Evolutionary conservation across 2,329 filamentous ascomycete species (phyloP).

Genomic region (Falciphora oryzae): DNA sequence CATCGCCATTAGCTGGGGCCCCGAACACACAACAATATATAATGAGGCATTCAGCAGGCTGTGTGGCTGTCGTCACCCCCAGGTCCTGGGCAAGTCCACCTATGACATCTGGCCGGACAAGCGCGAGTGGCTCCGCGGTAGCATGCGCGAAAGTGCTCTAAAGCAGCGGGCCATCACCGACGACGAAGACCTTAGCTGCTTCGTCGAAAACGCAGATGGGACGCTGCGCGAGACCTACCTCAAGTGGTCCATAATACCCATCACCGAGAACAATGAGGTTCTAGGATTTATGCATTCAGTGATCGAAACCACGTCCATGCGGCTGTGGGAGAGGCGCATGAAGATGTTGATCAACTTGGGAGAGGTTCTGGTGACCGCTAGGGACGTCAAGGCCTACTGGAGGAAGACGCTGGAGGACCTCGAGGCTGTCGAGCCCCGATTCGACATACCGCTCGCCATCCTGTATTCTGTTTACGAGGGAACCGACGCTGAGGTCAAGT

Average conservation of each 20-base stretch:
- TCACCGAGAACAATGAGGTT: slow-evolving; percentile 34
- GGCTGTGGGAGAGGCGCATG: slow-evolving; percentile 43
- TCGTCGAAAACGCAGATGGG: slow-evolving; percentile 35
- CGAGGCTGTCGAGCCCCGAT: slow-evolving; percentile 34
- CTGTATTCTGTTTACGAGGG: slow-evolving; percentile 44
- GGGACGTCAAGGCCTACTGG: slow-evolving; percentile 44
- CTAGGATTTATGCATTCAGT: slow-evolving; percentile 43
- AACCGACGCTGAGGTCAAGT: slow-evolving; percentile 19
- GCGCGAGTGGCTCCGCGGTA: slow-evolving; percentile 29
- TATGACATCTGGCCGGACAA: slow-evolving; percentile 54
- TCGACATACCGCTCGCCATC: slow-evolving; percentile 46
- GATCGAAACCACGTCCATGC: slow-evolving; percentile 39
- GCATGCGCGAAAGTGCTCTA: slow-evolving; percentile 29
- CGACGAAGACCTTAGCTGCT: slow-evolving; percentile 41
- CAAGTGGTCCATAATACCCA: slow-evolving; percentile 42
- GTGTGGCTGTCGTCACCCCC: slow-evolving; percentile 58
- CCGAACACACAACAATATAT: slow-evolving; percentile 58
- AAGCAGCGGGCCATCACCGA: slow-evolving; percentile 26
- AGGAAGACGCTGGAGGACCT: slow-evolving; percentile 37
- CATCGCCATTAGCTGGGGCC: slow-evolving; percentile 56
- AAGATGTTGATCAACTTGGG: slow-evolving; percentile 44
- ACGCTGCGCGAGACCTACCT: slow-evolving; percentile 41
- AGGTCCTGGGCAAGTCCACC: slow-evolving; percentile 54
- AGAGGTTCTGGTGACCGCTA: slow-evolving; percentile 35
- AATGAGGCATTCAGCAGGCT: slow-evolving; percentile 64